Evolutionary conservation across 1,284 basidiomycete species (phyloP).

Genomic region (Ceratobasidium theobromae): DNA sequence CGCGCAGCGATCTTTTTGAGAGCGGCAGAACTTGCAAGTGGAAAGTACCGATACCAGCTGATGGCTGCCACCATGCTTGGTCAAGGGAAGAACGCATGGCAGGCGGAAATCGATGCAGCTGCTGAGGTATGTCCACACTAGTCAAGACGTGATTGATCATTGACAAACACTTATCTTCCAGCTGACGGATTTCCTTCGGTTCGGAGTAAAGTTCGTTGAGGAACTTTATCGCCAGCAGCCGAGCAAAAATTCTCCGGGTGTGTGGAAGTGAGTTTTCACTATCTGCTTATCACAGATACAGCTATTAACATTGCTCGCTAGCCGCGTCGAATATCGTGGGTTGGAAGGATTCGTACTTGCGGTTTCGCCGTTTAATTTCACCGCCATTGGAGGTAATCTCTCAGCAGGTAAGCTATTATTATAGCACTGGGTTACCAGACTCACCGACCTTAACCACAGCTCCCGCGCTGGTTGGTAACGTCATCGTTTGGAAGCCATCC

Average conservation of each 20-base stretch:
- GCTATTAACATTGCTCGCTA: slow-evolving; percentile 42
- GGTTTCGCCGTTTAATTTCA: slow-evolving; percentile 98
- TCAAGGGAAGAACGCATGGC: slow-evolving; percentile 99
- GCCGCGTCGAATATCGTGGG: slow-evolving; percentile 93
- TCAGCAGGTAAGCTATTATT: slow-evolving; percentile 56
- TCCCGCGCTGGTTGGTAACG: slow-evolving; percentile 94
- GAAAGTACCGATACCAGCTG: slow-evolving; percentile 93
- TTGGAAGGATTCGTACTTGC: slow-evolving; percentile 98
- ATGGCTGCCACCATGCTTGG: slow-evolving; percentile 98
- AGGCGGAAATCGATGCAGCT: slow-evolving; percentile 98
- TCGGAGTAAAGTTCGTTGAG: slow-evolving; percentile 95
- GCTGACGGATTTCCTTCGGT: slow-evolving; percentile 94
- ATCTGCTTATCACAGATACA: neutral
- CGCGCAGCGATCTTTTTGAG: slow-evolving; percentile 97
- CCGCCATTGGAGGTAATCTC: slow-evolving; percentile 94
- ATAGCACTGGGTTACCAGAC: neutral
- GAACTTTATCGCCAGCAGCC: slow-evolving; percentile 93
- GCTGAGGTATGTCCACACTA: slow-evolving; percentile 70
- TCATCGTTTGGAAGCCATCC: slow-evolving; percentile 96
- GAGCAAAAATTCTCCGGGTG: slow-evolving; percentile 77
- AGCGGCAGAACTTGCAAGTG: slow-evolving; percentile 90
- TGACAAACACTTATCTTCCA: slow-evolving; percentile 43
- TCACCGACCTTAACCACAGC: slow-evolving; percentile 50
- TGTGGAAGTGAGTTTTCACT: slow-evolving; percentile 81
- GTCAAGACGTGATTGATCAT: neutral